Evolutionary conservation across 2,329 filamentous ascomycete species (phyloP).

Genomic region (Elsinoe perseae): DNA sequence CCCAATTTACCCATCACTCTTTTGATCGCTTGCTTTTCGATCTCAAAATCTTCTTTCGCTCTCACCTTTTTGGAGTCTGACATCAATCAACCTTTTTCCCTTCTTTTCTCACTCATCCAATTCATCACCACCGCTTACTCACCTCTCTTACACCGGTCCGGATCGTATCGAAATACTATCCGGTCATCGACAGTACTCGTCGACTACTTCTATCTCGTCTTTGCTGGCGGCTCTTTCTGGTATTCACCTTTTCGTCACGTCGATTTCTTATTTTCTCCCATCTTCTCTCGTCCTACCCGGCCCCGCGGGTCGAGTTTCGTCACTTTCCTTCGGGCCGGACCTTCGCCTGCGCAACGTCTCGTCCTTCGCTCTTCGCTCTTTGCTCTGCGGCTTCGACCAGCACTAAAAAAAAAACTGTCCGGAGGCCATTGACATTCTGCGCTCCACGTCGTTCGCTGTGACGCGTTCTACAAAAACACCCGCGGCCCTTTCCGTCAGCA

Average conservation of each 20-base stretch:
- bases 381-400: background rate
- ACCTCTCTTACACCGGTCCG: slow-evolving; percentile 9
- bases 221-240: background rate
- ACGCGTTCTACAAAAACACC: background rate
- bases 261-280: background rate
- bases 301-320: slow-evolving; percentile 9
- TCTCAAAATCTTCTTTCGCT: background rate
- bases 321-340: slow-evolving; percentile 14
- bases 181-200: background rate
- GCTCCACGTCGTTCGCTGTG: background rate
- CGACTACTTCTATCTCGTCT: background rate
- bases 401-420: background rate
- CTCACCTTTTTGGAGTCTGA: background rate
- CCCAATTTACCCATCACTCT: slow-evolving; percentile 8
- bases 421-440: background rate
- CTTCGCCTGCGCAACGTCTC: slow-evolving; percentile 14
- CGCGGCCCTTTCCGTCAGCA: background rate
- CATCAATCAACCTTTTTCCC: slow-evolving; percentile 2
- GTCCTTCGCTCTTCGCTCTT: slow-evolving; percentile 2
- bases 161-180: background rate
- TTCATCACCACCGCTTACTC: background rate
- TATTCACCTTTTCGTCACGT: background rate
- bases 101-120: background rate
- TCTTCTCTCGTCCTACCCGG: background rate
- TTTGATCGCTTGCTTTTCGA: background rate